These are phyloP conservation scores for Lecanicillium sp. DNA, from an alignment of 2,329 filamentous ascomycete genomes.

Conservation along the genomic window DNA sequence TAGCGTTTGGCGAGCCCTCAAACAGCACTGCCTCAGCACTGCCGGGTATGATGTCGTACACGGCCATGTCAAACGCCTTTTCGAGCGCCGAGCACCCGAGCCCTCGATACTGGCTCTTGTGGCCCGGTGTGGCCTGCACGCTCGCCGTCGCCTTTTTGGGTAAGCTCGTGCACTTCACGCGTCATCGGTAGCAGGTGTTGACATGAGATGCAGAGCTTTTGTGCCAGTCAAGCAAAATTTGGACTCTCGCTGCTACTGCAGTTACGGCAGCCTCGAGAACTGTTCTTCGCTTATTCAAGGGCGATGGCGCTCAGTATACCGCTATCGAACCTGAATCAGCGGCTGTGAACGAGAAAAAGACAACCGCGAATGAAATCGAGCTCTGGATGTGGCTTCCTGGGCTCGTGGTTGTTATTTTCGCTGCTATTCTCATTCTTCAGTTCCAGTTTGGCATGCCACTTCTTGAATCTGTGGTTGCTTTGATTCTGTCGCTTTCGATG, in stretches of 20 bases:
- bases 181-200: background rate
- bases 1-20: conserved; percentile 2
- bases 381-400: conserved; percentile 6
- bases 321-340: background rate
- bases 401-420: background rate
- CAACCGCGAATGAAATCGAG: background rate
- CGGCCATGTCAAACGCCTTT: conserved; percentile 2
- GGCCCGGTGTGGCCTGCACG: conserved; percentile 8
- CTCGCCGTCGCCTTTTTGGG: conserved; percentile 9
- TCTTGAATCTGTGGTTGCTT: background rate
- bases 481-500: conserved; percentile 2
- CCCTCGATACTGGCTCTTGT: conserved; percentile 10
- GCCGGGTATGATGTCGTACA: conserved; percentile 1
- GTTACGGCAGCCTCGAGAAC: background rate
- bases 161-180: background rate
- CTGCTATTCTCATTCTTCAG: background rate
- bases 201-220: background rate
- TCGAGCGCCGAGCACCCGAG: conserved; percentile 6
- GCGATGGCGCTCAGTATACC: background rate
- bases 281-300: background rate
- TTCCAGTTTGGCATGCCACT: conserved; percentile 6
- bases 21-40: background rate
- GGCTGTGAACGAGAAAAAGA: background rate
- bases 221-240: conserved; percentile 3
- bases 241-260: background rate